Conservation (phyloP, 1,284 basidiomycete species). For the Sanguinoderma infundibulare region DNA sequence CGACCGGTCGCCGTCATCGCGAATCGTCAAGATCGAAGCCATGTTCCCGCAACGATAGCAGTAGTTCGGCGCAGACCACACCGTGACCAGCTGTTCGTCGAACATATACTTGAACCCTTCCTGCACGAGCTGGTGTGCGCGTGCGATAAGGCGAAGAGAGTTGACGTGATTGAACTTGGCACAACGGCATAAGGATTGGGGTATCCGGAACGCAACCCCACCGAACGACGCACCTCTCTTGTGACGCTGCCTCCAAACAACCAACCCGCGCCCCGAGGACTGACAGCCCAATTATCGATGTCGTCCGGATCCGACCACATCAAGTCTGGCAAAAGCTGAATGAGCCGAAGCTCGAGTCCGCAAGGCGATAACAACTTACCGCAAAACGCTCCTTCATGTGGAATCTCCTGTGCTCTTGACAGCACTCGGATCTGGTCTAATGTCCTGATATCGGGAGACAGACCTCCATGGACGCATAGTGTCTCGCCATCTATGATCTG, state of each 20-base stretch:
- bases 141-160: slow-evolving; percentile 81
- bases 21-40: slow-evolving; percentile 77
- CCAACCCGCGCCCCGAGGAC: slow-evolving; percentile 95
- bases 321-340: slow-evolving; percentile 60
- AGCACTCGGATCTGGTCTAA: slow-evolving; percentile 92
- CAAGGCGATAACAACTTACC: slow-evolving; percentile 51
- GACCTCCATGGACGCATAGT: slow-evolving; percentile 91
- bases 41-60: slow-evolving; percentile 87
- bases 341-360: neutral
- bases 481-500: slow-evolving; percentile 94
- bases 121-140: slow-evolving; percentile 95
- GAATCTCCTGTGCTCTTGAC: slow-evolving; percentile 92
- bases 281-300: slow-evolving; percentile 94
- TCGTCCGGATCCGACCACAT: slow-evolving; percentile 99
- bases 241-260: slow-evolving; percentile 91
- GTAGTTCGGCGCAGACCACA: slow-evolving; percentile 98
- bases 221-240: slow-evolving; percentile 67
- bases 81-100: slow-evolving; percentile 91
- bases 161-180: slow-evolving; percentile 93
- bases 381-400: slow-evolving; percentile 97
- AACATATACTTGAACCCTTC: slow-evolving; percentile 99
- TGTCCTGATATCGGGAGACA: slow-evolving; percentile 91
- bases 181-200: neutral
- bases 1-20: slow-evolving; percentile 62
- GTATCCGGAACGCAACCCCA: neutral